Base-by-base conservation (phyloP, 1,284 basidiomycete genomes). In the Apiotrichum akiyoshidainum region DNA sequence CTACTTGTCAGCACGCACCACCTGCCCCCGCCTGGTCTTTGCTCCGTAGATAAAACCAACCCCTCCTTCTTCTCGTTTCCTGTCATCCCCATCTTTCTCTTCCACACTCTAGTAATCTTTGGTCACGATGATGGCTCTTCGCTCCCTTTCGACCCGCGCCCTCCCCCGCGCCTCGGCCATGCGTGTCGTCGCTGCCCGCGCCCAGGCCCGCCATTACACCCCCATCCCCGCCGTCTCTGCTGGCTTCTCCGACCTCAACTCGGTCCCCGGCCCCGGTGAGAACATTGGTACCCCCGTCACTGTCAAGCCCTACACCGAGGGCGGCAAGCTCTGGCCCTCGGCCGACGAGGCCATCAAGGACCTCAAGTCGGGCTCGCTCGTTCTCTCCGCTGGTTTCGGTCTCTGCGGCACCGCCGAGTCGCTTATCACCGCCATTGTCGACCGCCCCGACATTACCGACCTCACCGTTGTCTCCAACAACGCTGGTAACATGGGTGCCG, bases 401-500 rank as follows among this genome's bases (percentile, higher is more conserved):
- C 66, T 78, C 0, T 78, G 76, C 55, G 77, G 73, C 14, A 75
- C 75, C 2, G 74, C 78, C 75, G 92, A 95, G 75, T 94, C 92
- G 1, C 81, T 96, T 55, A 87, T 96, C 46, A 80, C 79, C n/a
- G 92, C 93, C 2, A 80, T 96, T 45, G 79, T 84, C 21, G 84
- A 85, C 68, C 83, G 89, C 56, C 83, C 83, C 59, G 87, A 91
- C 49, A 83, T 95, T 34, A 70, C 75, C 46, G 81, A 86, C 65
- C 79, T 96, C 51, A 93, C 87, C 17, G 90, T 87, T 46, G 87
- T 94, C 42, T 93, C 91, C 16, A 96, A 96, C 77, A 95, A 96
- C 79, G 89, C 89, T 45, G 92, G 92, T 46, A 75, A 76, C 17
- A 82, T 85, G 33, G 86, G 85, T 39, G 83, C 88, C 61, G 84